Evolutionary conservation across 345 rosid species (phyloP).

Genomic region (Firmiana major): DNA sequence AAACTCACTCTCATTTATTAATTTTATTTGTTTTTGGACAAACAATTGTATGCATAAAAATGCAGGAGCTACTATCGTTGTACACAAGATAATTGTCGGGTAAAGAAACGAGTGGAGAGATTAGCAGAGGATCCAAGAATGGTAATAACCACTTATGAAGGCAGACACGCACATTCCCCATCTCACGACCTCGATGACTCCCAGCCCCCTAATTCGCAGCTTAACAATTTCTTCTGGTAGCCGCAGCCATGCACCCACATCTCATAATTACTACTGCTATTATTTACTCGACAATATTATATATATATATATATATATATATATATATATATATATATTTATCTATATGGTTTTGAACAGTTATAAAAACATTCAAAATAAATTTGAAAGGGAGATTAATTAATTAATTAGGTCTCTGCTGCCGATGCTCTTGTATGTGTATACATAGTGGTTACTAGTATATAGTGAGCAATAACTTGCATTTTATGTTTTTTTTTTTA

Average conservation of each 20-base stretch:
- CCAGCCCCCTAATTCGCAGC: neutral
- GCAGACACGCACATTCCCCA: constrained; percentile 87
- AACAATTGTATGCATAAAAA: neutral
- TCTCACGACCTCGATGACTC: constrained; percentile 44
- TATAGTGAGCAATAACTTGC: neutral
- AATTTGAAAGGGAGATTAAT: neutral
- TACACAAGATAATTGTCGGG: constrained; percentile 86
- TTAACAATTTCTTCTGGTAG: constrained; percentile 19
- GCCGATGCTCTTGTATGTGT: too few species aligned
- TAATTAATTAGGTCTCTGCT: too few species aligned
- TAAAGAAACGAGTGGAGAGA: constrained; percentile 97
- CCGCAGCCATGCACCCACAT: neutral
- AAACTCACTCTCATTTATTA: neutral
- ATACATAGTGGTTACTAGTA: neutral
- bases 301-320: too few species aligned
- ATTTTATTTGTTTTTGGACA: neutral
- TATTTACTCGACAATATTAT: too few species aligned
- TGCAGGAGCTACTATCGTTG: constrained; percentile 97
- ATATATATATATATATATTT: too few species aligned
- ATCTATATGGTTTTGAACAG: neutral
- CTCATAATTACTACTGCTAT: neutral
- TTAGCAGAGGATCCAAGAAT: constrained; percentile 97
- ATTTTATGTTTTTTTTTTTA: neutral
- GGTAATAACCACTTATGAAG: constrained; percentile 98
- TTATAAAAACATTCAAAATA: neutral